Evolutionary conservation across 2,329 filamentous ascomycete species (phyloP), one percentile per base, ranked within the genome.

Genomic region (Botrytis aclada): DNA sequence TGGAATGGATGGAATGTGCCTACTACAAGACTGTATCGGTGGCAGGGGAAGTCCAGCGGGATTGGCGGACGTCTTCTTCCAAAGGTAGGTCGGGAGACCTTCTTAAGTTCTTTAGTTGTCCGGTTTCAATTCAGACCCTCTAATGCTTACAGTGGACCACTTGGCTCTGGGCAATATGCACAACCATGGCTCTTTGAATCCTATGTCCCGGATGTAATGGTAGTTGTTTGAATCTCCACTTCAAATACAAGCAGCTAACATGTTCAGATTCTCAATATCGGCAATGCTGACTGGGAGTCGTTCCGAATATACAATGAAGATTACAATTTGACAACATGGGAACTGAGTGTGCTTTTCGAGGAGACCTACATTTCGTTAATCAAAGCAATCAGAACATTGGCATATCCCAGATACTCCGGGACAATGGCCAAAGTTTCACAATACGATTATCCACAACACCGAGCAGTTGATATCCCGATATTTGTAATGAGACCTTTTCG

Each of bases 401-500:
- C 77, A 56, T 79, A 79, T 69, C 77, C 75, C 8, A 74, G 70
- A 56, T 75, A 75, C 41, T 73, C 72, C 3, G 47, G 69, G 25
- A 60, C 75, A 32, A 60, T 73, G 29, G 71, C 74, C 18, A 69
- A 72, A 47, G 29, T 71, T 8, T 75, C 69, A 29, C 72, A 70
- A 6, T 73, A 74, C 12, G 71, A 72, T 10, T 73, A 76, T 43
- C 69, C 72, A 25, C 69, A 70, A 73, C 65, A 74, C 76, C 34
- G 77, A 71, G 54, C 80, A 77, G 74, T 76, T 71, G 73, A 75
- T 74, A 73, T 82, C 2, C 81, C 81, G 1, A 83, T 83, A 54
- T 81, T 83, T 74, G 76, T 83, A 16, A 80, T 83, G 78, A 76
- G 81, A 54, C 81, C 81, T 34, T 79, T 83, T 60, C 76, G 78